A percentile compares a stretch with the other conserved stretches of the same genome.
Evolutionary conservation across 805 yeast species (phyloP).

Genomic region (Maudiozyma turicensis): DNA sequence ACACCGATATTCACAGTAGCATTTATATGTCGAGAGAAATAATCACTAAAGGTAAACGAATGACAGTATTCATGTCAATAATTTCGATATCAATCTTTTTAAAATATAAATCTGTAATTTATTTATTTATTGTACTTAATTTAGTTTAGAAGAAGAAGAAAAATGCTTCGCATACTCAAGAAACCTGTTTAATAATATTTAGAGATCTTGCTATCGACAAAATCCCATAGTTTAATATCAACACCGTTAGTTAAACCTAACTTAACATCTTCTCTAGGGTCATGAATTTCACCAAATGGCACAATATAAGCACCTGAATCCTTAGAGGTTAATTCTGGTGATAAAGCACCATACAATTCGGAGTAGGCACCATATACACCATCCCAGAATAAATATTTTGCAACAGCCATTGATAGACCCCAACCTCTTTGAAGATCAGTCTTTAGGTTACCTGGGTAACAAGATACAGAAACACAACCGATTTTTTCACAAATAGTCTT

Average conservation of each 20-base stretch:
- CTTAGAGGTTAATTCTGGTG: constrained; percentile 25
- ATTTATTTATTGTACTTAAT: too few relatives aligned
- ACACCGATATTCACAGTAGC: too few relatives aligned
- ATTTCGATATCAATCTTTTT: too few relatives aligned
- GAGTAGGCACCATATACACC: constrained; percentile 31
- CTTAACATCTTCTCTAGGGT: constrained; percentile 22
- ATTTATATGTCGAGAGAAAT: too few relatives aligned
- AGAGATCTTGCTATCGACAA: constrained; percentile 11
- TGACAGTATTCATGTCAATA: too few relatives aligned
- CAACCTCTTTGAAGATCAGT: constrained; percentile 27
- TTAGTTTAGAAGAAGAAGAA: too few relatives aligned
- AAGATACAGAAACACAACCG: constrained; percentile 27
- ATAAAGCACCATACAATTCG: constrained; percentile 31
- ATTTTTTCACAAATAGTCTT: constrained; percentile 16
- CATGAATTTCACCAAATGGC: constrained; percentile 29
- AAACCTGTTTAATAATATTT: neutral
- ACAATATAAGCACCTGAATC: constrained; percentile 29
- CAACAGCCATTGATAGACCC: constrained; percentile 7
- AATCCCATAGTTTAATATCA: constrained; percentile 17
- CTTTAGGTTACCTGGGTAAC: constrained; percentile 31
- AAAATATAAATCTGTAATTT: too few relatives aligned
- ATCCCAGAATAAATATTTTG: constrained; percentile 11
- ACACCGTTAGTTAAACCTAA: constrained; percentile 18
- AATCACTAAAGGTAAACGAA: too few relatives aligned
- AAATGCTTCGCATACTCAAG: too few relatives aligned